phyloP scores from a whole-genome alignment of 176 grass and related monocot genomes.

The Cocos nucifera region DNA sequence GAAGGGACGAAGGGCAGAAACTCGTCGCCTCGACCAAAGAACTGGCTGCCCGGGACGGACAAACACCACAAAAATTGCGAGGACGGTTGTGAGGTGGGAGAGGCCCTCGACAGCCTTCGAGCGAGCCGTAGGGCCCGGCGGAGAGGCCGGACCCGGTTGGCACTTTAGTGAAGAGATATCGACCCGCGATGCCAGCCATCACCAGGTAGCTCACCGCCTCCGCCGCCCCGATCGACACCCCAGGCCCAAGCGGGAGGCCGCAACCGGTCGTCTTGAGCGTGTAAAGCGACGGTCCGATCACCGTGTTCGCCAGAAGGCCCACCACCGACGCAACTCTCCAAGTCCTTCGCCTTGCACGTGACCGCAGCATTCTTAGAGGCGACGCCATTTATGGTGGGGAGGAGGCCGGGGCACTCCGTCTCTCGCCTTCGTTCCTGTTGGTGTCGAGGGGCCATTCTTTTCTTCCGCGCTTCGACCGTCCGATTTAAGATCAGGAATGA shows the following conservation, averaged over 20 bases:
- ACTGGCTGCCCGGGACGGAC: conserved; percentile 51
- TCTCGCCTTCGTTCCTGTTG: too few relatives aligned
- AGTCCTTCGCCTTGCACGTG: conserved; percentile 27
- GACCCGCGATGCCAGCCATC: conserved; percentile 42
- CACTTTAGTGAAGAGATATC: conserved; percentile 60
- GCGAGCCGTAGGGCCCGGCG: conserved; percentile 50
- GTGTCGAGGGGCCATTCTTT: too few relatives aligned
- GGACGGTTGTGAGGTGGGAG: conserved; percentile 30
- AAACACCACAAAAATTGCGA: conserved; percentile 42
- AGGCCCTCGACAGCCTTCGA: conserved; percentile 70
- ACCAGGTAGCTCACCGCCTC: conserved; percentile 77
- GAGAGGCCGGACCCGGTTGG: conserved; percentile 60
- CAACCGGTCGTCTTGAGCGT: conserved; percentile 62
- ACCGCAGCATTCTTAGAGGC: background rate
- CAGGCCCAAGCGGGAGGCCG: conserved; percentile 50
- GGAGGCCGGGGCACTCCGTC: too few relatives aligned
- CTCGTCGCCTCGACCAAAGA: conserved; percentile 32
- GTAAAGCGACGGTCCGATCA: conserved; percentile 64
- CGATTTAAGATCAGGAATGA: too few relatives aligned
- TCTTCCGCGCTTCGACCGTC: too few relatives aligned
- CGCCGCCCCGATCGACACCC: conserved; percentile 45
- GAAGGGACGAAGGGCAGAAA: too few relatives aligned
- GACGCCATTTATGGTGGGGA: too few relatives aligned
- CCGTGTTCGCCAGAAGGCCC: conserved; percentile 34
- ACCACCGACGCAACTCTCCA: conserved; percentile 20